Base-by-base conservation (phyloP, 345 rosid genomes). In the Salix viminalis region DNA sequence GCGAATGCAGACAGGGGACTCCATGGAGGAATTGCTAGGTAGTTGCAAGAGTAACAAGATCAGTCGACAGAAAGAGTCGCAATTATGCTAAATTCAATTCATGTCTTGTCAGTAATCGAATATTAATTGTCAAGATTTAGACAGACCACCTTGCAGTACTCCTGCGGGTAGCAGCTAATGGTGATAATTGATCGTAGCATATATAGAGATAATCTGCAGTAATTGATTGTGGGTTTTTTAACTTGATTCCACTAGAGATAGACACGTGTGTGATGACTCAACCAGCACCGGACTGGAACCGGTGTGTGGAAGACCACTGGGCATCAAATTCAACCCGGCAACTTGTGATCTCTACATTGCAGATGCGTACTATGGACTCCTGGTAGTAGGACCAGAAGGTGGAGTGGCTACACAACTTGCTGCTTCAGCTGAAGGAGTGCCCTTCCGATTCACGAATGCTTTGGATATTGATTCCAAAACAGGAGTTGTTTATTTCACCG, bases 261-360 rank as follows among this genome's bases (percentile, higher is more conserved):
- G 32, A 78, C 75, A 74, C 24, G 0, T 74, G 42, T 93, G 97
- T 44, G 87, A 81, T 79, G 90, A 83, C 4, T 88, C 96, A 19
- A 87, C 89, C 72, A 88, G 67, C 91, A 92, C 48, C 84, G 24
- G 83, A 73, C 28, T 82, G 88, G 97, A 93, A 85, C 92, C 90
- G 73, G 70, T 88, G 2, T 93, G 96, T 84, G 97, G 96, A 66
- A 89, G 97, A 71, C 93, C 96, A 19, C 77, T 93, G 65, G 96
- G 96, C 48, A 78, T 93, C 36, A 83, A 88, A 71, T 93, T 91
- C 41, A 85, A 90, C 77, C 82, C 84, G 74, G 84, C 74, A 85
- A 88, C 86, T 3, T 91, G 97, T 71, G 91, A 90, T 71, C 89
- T 93, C 9, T 93, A 91, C 73, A 90, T 90, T 11, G 94, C 94